Evolutionary conservation across 805 yeast genomes (phyloP), one percentile per base, ranked within the genome.

Genomic region (Saccharomycopsis oosterbeekiorum): DNA sequence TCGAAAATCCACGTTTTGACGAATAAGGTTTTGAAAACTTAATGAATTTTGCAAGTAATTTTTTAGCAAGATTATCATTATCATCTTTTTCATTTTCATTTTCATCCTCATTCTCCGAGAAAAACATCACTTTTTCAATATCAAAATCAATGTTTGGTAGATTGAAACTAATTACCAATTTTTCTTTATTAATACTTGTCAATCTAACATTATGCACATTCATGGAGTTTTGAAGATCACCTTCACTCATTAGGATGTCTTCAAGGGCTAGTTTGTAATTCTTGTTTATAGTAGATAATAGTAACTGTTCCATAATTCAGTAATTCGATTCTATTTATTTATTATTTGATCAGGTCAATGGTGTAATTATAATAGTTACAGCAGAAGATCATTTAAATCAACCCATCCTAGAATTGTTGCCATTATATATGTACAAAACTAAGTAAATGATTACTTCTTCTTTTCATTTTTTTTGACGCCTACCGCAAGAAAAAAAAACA

Each of bases 11-110:
- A 61, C 86, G 74, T 62, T 82, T 80, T 3, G 68, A 71, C 2
- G 97, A 96, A 1, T 93, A 83, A 50, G 77, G 78, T 67, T 82
- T 81, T 40, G 96, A 94, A 96, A 91, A 87, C 21, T 79, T 76
- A 17, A 85, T 83, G 58, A 91, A 75, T 65, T 80, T 79, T 60
- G 86, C 88, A 24, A 47, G 14, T 14, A 47, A 47, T 26, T 21
- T 26, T n/a, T 47, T 24, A 17, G 53, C 11, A 24, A 47, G 19
- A 26, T 19, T 24, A 47, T 47, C 34, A 12, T 47, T 15, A 70
- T 34, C 51, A 11, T 68, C 72, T 61, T 47, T 24, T 69, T 36
- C 51, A 11, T 68, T 73, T 61, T 67, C 68, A 62, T 71, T 71
- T 74, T 76, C 68, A 37, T 82, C 85, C 55, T 76, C 68, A 37